These are phyloP conservation scores for Exophiala alcalophila DNA, from an alignment of 2,329 filamentous ascomycete genomes.

Conservation along the genomic window DNA sequence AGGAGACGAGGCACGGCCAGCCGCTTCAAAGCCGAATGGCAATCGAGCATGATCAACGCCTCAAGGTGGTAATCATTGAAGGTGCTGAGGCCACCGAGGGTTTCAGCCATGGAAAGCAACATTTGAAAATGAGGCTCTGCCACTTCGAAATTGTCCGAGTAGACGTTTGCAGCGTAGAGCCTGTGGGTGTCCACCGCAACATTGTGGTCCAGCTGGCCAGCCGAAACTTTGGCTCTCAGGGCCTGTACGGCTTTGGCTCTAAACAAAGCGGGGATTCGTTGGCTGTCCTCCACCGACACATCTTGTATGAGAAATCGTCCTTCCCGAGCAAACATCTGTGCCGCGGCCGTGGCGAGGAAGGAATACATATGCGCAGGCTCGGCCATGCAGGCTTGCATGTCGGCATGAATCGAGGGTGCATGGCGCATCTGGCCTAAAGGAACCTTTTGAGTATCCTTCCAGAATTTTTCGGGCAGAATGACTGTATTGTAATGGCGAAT, in stretches of 20 bases:
- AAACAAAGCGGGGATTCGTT: constrained; percentile 20
- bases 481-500: constrained; percentile 23
- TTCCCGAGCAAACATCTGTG: constrained; percentile 22
- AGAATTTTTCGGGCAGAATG: constrained; percentile 25
- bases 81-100: constrained; percentile 21
- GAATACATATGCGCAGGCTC: constrained; percentile 26
- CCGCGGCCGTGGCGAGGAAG: constrained; percentile 21
- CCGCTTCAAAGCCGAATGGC: constrained; percentile 13
- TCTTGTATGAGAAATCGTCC: constrained; percentile 21
- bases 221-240: constrained; percentile 17
- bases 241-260: constrained; percentile 25
- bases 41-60: constrained; percentile 17
- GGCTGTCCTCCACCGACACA: constrained; percentile 14
- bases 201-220: constrained; percentile 19
- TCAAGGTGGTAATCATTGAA: constrained; percentile 26
- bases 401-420: constrained; percentile 21
- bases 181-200: constrained; percentile 25
- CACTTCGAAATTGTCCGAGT: constrained; percentile 13
- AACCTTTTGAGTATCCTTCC: constrained; percentile 22
- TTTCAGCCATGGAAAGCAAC: constrained; percentile 23
- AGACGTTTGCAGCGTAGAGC: constrained; percentile 15
- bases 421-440: constrained; percentile 21
- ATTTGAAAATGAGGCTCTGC: constrained; percentile 27
- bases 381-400: constrained; percentile 26
- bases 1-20: constrained; percentile 15